These are phyloP conservation scores for Termitomyces sp. DNA, from an alignment of 768 basidiomycete genomes.

Conservation along the genomic window DNA sequence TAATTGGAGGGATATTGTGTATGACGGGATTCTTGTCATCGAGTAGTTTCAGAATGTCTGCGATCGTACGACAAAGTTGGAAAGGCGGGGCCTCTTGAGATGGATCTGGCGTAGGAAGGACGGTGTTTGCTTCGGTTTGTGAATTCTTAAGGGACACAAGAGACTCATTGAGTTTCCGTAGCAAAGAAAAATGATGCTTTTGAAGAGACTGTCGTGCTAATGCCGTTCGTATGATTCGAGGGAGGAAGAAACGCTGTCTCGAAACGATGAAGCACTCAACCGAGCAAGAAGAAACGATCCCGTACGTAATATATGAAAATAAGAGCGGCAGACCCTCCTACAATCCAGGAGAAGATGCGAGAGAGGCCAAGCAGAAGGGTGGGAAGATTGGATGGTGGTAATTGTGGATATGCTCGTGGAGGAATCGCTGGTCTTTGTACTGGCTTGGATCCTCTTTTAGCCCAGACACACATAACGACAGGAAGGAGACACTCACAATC, in stretches of 20 bases:
- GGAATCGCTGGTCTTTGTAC: conserved; percentile 48
- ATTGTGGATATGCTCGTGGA: conserved; percentile 69
- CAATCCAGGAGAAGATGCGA: conserved; percentile 62
- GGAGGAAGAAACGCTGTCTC: conserved; percentile 60
- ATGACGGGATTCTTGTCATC: conserved; percentile 24
- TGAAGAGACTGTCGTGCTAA: conserved; percentile 59
- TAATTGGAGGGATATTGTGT: conserved; percentile 39
- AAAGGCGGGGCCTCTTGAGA: conserved; percentile 44
- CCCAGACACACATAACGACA: background rate
- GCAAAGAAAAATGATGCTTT: conserved; percentile 52
- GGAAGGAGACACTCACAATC: conserved; percentile 34
- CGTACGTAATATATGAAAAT: conserved; percentile 66
- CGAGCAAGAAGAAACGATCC: background rate
- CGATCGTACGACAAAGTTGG: conserved; percentile 39
- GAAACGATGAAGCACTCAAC: background rate
- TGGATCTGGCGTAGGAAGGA: conserved; percentile 50
- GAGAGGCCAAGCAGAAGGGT: conserved; percentile 56
- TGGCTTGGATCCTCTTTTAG: conserved; percentile 17
- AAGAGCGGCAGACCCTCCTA: conserved; percentile 55
- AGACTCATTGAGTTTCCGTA: conserved; percentile 51
- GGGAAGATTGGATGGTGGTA: conserved; percentile 65
- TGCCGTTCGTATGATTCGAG: conserved; percentile 53
- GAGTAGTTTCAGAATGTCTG: conserved; percentile 31
- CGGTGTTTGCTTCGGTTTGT: conserved; percentile 50
- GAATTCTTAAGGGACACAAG: conserved; percentile 48